Evolutionary conservation across 2,329 filamentous ascomycete species (phyloP), one percentile per base, ranked within the genome.

Genomic region (Sclerotinia nivalis): DNA sequence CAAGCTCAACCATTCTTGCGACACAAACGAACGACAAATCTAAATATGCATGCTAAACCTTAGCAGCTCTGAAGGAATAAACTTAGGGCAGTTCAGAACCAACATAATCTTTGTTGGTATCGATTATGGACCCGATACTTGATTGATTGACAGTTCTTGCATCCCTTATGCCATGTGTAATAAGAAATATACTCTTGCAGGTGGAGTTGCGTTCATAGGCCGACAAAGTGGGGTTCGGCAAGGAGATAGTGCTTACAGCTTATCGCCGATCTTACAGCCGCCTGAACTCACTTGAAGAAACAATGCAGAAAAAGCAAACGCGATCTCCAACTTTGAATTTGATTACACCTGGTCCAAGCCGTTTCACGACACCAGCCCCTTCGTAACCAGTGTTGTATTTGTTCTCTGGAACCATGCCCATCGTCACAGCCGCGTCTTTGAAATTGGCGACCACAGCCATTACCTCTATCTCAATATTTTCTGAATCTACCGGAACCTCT

Each of bases 281-380:
- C 25, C 47, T n/a, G 6, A 28, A 31, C n/a, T 54, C 52, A 20
- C 52, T 55, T 20, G 52, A 31, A 20, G 52, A 31, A 37, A 47
- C 15, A 20, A 13, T n/a, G 37, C n/a, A 61, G 22, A 71, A 56
- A 9, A 72, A 25, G 28, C 50, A 40, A 37, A 74, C 75, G 15
- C 77, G 71, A 31, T 79, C 72, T 18, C 78, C 76, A 49, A 72
- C 66, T 45, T 67, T 67, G 6, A 77, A 65, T 18, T 70, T 52
- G 15, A 54, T 71, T n/a, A 73, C 73, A 37, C 66, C 71, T 20
- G 70, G 62, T 18, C 76, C 78, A 12, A 79, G 71, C 7, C 72
- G 56, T 13, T 54, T 71, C 52, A 80, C 70, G n/a, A 76, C 66
- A n/a, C 77, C 79, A 22, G 75, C 72, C 34, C 69, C 74, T 72